These are phyloP conservation scores for Vitis amurensis DNA, from an alignment of 164 flowering plant species.

Conservation along the genomic window DNA sequence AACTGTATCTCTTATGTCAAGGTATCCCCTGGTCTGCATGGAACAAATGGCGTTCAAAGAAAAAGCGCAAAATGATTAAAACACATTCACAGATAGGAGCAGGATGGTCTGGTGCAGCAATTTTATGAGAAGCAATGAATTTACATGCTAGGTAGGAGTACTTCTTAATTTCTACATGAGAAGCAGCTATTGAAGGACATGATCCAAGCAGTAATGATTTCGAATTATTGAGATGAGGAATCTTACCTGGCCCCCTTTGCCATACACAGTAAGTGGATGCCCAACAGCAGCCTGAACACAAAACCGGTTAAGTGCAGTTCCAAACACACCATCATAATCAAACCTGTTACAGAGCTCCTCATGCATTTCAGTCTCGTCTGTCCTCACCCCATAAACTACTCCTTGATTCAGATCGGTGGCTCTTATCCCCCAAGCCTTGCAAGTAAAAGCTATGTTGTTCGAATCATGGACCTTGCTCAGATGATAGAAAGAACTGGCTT, in stretches of 20 bases:
- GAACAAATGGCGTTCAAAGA: background rate
- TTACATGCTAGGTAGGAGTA: no score
- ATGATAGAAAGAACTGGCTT: constrained; percentile 95
- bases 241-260: constrained; percentile 95
- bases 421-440: constrained; percentile 97
- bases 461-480: constrained; percentile 96
- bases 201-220: background rate
- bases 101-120: background rate
- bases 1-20: constrained; percentile 95
- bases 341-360: constrained; percentile 86
- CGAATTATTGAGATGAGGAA: background rate
- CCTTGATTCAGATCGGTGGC: constrained; percentile 98
- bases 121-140: no score
- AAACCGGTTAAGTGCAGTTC: constrained; percentile 87
- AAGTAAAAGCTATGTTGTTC: constrained; percentile 85
- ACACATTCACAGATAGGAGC: background rate
- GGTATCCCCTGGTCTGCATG: constrained; percentile 87
- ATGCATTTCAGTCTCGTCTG: constrained; percentile 92
- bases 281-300: constrained; percentile 97
- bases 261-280: constrained; percentile 98
- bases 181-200: background rate
- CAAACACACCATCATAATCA: constrained; percentile 92
- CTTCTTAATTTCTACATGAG: no score
- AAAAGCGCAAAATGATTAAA: background rate
- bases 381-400: constrained; percentile 89